Conservation (phyloP, 192 early-diverging fungal species). For the Coemansia aciculifera region DNA sequence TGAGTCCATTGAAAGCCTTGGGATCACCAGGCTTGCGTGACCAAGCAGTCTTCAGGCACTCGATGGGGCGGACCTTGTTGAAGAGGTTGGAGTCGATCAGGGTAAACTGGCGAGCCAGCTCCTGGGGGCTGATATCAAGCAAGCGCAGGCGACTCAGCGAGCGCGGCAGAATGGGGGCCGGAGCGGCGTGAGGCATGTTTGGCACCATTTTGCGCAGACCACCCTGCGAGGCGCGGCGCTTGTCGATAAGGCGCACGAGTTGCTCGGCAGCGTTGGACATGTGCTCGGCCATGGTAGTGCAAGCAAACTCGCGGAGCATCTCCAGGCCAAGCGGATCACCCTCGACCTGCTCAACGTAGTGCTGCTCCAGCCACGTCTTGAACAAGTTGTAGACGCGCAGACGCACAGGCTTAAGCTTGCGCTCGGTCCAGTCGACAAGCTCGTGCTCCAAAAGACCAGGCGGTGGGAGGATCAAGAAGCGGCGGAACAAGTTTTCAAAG, state of each 20-base stretch:
- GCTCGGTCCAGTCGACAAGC: constrained; percentile 75
- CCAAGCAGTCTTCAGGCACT: constrained; percentile 95
- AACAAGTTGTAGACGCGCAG: constrained; percentile 92
- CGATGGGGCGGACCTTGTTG: constrained; percentile 79
- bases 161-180: constrained; percentile 80
- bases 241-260: constrained; percentile 77
- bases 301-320: constrained; percentile 73
- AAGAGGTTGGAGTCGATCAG: constrained; percentile 86
- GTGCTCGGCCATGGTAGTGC: constrained; percentile 69
- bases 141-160: constrained; percentile 76
- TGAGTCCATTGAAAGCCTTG: constrained; percentile 56
- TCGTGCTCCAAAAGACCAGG: constrained; percentile 62
- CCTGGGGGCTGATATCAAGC: constrained; percentile 87
- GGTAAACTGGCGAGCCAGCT: constrained; percentile 94
- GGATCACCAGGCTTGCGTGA: constrained; percentile 61
- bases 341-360: constrained; percentile 77
- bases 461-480: constrained; percentile 81
- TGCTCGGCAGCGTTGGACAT: constrained; percentile 69
- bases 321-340: constrained; percentile 70
- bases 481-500: constrained; percentile 68
- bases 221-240: constrained; percentile 63
- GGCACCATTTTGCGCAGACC: constrained; percentile 62
- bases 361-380: constrained; percentile 95
- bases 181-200: constrained; percentile 63
- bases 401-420: constrained; percentile 87